Percentiles rank a stretch among this genome's conserved stretches.
These are phyloP conservation scores for Huntiella bhutanensis DNA, from an alignment of 2,329 filamentous ascomycete species.

Conservation along the genomic window DNA sequence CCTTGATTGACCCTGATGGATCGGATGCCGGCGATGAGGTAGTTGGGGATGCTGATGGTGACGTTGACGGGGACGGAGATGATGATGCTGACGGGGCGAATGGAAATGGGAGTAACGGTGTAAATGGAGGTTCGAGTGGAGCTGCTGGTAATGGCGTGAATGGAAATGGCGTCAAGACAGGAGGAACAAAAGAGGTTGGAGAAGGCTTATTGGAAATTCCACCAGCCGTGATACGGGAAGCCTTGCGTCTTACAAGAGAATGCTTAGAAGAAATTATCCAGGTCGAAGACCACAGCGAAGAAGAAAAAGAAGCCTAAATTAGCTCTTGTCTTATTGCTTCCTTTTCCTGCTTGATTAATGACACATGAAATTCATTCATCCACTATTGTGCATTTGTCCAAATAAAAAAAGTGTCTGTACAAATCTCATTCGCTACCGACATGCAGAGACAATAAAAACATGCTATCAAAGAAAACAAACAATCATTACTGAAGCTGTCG, in stretches of 20 bases:
- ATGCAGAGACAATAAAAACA: not conserved
- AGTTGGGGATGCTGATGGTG: not conserved
- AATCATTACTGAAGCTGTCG: not conserved
- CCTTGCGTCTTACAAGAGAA: slow-evolving; percentile 39
- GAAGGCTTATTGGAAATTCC: slow-evolving; percentile 31
- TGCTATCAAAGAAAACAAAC: not conserved
- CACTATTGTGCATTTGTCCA: no score
- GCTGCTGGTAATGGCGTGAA: slow-evolving; percentile 13
- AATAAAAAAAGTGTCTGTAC: not conserved
- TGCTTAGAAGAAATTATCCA: slow-evolving; percentile 33
- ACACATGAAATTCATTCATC: no score
- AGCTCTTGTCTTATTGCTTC: not conserved
- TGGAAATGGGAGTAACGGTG: slow-evolving; percentile 17
- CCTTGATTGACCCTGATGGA: not conserved
- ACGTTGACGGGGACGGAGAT: not conserved
- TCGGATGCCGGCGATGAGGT: slow-evolving; percentile 14
- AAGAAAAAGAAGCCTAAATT: not conserved
- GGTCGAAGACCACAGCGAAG: slow-evolving; percentile 16
- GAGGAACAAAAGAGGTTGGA: slow-evolving; percentile 14
- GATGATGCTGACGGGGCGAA: not conserved
- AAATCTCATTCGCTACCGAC: not conserved
- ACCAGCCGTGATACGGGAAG: slow-evolving; percentile 39
- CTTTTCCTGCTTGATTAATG: no score
- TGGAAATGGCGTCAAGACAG: slow-evolving; percentile 14
- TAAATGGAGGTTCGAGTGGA: slow-evolving; percentile 12